Evolutionary conservation across 1,139 yeast species (phyloP), one percentile per base, ranked within the genome.

Genomic region (Casaregolazyma lundiana): DNA sequence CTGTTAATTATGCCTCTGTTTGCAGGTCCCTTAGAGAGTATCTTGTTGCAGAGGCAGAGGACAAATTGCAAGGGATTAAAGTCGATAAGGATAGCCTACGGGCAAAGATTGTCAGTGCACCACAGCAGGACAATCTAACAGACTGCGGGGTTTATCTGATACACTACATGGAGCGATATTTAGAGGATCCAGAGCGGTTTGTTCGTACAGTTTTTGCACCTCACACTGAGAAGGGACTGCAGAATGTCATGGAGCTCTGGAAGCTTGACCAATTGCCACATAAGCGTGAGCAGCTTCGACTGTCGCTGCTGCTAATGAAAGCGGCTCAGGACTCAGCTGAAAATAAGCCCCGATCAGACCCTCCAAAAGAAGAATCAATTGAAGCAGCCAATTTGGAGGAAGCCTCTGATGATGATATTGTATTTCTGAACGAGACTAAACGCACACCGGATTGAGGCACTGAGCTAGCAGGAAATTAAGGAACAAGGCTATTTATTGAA

Each of bases 121-220:
- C 97, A 0, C 80, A 76, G 51, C 99, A 94, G 61, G 80, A 81
- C 43, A 94, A 94, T 62, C 81, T 82, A 65, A 87, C 90, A 60
- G 98, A 94, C 63, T 94, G 99, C 68, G 99, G 99, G 1, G 80
- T 94, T 18, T 97, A 87, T 67, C 85, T 92, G 4, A 82, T 94
- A 20, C 84, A 84, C 58, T 92, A 87, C 58, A 77, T 86, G 18
- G 75, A 77, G 51, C 77, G 76, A 55, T 84, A 90, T 69, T 69
- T 87, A 43, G 66, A 70, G 32, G 66, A 75, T 41, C 79, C 82
- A 0, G 61, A 61, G 0, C 69, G 61, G 37, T 78, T 86, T 49
- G 71, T 80, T 35, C 61, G 64, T 30, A 56, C 77, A 9, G 81
- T 89, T 87, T 65, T 52, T 15, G 49, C 44, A 29, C 29, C 45